Conservation (phyloP, 805 yeast species). For the Candida corydali region DNA sequence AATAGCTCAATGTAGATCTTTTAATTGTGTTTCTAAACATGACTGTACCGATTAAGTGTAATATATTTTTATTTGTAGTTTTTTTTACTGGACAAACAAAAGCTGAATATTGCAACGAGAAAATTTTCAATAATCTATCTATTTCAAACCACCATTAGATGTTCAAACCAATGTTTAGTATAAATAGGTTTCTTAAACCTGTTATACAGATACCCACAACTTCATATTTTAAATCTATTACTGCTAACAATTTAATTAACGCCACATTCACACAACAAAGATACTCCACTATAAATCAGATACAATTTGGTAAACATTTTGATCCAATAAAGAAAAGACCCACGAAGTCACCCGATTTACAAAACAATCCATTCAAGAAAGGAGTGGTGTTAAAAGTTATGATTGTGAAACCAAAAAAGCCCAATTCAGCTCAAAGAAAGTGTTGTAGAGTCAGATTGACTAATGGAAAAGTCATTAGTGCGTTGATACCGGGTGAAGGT, state of each 20-base stretch:
- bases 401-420: constrained; percentile 96
- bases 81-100: constrained; percentile 5
- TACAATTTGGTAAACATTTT: constrained; percentile 58
- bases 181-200: constrained; percentile 1
- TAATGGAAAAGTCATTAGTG: constrained; percentile 84
- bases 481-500: constrained; percentile 97
- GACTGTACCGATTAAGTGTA: not conserved
- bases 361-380: constrained; percentile 77
- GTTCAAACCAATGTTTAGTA: constrained; percentile 17
- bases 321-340: constrained; percentile 47
- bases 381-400: constrained; percentile 93
- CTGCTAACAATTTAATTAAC: constrained; percentile 12
- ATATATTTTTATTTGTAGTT: not conserved
- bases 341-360: constrained; percentile 75
- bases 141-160: constrained; percentile 10
- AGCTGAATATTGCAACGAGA: not conserved
- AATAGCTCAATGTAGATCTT: constrained; percentile 18
- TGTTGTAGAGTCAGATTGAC: constrained; percentile 92
- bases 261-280: constrained; percentile 33
- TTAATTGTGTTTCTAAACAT: constrained; percentile 32
- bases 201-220: constrained; percentile 6
- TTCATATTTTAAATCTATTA: constrained; percentile 13
- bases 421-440: constrained; percentile 96
- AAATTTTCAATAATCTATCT: constrained; percentile 3
- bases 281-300: constrained; percentile 74